phyloP scores from a whole-genome alignment of 2,329 filamentous ascomycete genomes.

The Nakataea oryzae region DNA sequence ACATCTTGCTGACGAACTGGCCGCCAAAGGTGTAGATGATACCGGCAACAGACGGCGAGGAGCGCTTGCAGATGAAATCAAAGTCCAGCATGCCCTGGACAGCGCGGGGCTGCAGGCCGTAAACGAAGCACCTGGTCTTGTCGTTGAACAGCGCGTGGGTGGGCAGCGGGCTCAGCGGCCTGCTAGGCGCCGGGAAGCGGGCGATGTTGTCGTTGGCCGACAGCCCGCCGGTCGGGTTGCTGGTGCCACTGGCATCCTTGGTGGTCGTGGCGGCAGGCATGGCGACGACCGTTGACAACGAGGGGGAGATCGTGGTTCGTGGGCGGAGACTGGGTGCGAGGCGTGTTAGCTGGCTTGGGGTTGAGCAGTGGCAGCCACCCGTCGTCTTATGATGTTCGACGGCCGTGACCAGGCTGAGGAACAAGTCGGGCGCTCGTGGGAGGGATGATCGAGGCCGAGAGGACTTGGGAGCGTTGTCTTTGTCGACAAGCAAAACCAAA shows the following conservation, averaged over 20 bases:
- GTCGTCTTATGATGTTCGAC: not conserved
- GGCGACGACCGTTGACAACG: conserved; percentile 5
- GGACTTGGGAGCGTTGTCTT: not conserved
- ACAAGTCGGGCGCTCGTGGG: not conserved
- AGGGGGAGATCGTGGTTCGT: conserved; percentile 1
- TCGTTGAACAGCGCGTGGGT: conserved; percentile 92
- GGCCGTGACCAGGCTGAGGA: not conserved
- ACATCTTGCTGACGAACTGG: conserved; percentile 99
- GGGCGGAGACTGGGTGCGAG: not conserved
- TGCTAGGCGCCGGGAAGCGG: conserved; percentile 83
- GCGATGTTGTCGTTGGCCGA: conserved; percentile 98
- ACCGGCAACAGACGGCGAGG: conserved; percentile 89
- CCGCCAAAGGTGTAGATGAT: conserved; percentile 99
- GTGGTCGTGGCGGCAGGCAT: conserved; percentile 45
- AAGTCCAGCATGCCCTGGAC: conserved; percentile 96
- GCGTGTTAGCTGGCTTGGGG: not conserved
- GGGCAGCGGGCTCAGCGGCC: conserved; percentile 79
- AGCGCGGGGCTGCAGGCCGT: conserved; percentile 92
- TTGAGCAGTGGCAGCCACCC: not conserved
- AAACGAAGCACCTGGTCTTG: conserved; percentile 99
- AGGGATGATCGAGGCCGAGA: too few species aligned
- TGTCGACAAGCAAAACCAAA: not conserved
- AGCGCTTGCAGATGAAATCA: conserved; percentile 99
- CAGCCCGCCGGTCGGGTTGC: conserved; percentile 29
- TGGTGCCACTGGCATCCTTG: conserved; percentile 37